phyloP scores from a whole-genome alignment of 164 flowering plant species.

The Dillenia suffruticosa region DNA sequence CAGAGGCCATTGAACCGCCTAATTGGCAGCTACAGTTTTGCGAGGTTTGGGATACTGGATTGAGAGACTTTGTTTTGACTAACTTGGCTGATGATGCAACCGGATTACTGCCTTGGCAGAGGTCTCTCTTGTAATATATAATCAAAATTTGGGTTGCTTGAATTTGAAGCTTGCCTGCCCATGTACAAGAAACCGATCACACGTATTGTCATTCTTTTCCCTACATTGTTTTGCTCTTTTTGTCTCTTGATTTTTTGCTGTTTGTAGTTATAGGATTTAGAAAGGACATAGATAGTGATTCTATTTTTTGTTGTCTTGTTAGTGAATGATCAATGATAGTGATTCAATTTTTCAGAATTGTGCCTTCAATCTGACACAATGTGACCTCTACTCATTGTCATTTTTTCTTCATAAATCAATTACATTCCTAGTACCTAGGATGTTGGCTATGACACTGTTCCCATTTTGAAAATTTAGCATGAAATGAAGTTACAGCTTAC shows the following conservation, averaged over 20 bases:
- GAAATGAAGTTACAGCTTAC: too few relatives aligned
- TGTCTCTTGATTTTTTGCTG: conserved; percentile 9
- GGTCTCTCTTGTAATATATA: conserved; percentile 12
- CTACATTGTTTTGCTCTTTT: conserved; percentile 7
- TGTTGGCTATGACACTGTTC: too few relatives aligned
- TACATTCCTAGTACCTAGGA: too few relatives aligned
- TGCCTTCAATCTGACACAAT: too few relatives aligned
- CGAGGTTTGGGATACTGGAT: conserved; percentile 87
- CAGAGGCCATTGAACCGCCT: conserved; percentile 81
- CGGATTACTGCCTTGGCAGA: conserved; percentile 74
- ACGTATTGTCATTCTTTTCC: conserved; percentile 13
- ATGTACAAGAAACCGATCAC: conserved; percentile 20
- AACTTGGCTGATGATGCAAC: conserved; percentile 52
- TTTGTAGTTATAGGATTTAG: not conserved
- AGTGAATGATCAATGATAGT: not conserved
- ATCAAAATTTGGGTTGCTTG: not conserved
- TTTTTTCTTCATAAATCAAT: too few relatives aligned
- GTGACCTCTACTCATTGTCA: too few relatives aligned
- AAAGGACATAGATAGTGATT: conserved; percentile 2
- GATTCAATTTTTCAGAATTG: too few relatives aligned
- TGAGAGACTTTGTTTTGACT: conserved; percentile 63
- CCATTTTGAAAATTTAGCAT: too few relatives aligned
- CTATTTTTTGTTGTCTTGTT: conserved; percentile 2
- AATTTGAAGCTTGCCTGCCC: conserved; percentile 12
- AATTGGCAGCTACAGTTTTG: conserved; percentile 77